Percentiles rank a stretch among this genome's conserved stretches.
Conservation (phyloP, 2,329 filamentous ascomycete genomes). For the Immersiporthe knoxdaviesiana region DNA sequence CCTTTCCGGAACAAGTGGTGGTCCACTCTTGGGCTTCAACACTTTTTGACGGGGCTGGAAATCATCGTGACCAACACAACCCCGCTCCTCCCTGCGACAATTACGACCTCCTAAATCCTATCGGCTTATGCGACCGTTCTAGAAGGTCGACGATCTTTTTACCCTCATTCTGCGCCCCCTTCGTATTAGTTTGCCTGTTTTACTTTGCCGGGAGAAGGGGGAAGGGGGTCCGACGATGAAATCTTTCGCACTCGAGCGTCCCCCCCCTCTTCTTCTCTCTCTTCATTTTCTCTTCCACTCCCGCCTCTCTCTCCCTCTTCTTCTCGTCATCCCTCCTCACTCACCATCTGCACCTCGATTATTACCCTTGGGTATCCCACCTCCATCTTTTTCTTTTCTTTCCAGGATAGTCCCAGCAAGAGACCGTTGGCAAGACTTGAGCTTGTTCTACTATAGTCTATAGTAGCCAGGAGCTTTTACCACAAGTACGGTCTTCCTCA, state of each 20-base stretch:
- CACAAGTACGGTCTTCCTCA: not conserved
- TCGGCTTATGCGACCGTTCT: slow-evolving; percentile 4
- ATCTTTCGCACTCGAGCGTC: not conserved
- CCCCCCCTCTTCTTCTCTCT: not conserved
- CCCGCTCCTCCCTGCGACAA: not conserved
- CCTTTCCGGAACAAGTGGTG: not conserved
- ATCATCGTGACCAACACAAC: slow-evolving; percentile 10
- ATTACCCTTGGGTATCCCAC: not conserved
- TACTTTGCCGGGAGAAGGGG: not conserved
- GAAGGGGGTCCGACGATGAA: not conserved
- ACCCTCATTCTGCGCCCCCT: not conserved
- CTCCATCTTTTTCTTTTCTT: not conserved
- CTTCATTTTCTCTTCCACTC: not conserved
- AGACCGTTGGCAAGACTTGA: not conserved
- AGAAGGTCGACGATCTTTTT: slow-evolving; percentile 15
- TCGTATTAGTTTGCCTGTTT: slow-evolving; percentile 3
- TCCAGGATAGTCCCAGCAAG: not conserved
- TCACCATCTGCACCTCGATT: not conserved
- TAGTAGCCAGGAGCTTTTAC: not conserved
- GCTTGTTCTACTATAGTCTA: not conserved
- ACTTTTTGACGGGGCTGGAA: slow-evolving; percentile 16
- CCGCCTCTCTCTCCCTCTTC: not conserved
- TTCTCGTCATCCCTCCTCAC: not conserved
- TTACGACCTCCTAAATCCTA: slow-evolving; percentile 2
- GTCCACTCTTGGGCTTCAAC: slow-evolving; percentile 20